These are phyloP conservation scores for Phytophthora boehmeriae DNA, from an alignment of 352 stramenopile genomes.

Conservation along the genomic window DNA sequence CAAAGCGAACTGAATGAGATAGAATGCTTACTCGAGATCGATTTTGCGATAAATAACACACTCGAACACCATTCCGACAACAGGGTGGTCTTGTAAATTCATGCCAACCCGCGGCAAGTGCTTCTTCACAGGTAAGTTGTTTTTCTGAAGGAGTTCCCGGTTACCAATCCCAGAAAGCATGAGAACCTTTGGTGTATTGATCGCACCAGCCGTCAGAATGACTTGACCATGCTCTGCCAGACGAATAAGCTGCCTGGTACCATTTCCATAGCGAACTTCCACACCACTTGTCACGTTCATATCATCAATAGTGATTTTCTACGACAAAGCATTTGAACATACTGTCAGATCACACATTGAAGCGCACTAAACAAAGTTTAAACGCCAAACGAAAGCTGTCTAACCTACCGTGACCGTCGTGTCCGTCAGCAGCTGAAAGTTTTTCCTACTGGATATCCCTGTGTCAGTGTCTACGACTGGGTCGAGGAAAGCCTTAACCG, in stretches of 20 bases:
- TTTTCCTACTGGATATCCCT: constrained; percentile 36
- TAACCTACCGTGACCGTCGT: constrained; percentile 60
- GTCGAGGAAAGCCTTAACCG: constrained; percentile 71
- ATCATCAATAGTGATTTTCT: constrained; percentile 64
- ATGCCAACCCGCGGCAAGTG: constrained; percentile 80
- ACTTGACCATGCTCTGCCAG: constrained; percentile 48
- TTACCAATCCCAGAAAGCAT: constrained; percentile 72
- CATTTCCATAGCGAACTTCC: constrained; percentile 46
- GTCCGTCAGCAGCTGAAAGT: constrained; percentile 63
- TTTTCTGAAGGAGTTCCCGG: constrained; percentile 42
- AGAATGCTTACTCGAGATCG: constrained; percentile 51
- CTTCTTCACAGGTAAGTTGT: constrained; percentile 62
- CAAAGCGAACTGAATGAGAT: too few species aligned
- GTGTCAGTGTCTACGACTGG: constrained; percentile 47
- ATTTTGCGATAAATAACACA: constrained; percentile 31
- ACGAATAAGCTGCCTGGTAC: constrained; percentile 41
- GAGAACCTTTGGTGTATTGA: constrained; percentile 88
- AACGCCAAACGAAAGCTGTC: background rate
- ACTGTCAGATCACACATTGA: background rate
- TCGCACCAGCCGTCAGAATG: constrained; percentile 85
- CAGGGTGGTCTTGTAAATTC: constrained; percentile 91
- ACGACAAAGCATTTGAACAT: background rate
- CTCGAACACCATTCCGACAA: constrained; percentile 78
- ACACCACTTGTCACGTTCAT: constrained; percentile 44
- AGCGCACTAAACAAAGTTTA: background rate